phyloP scores from a whole-genome alignment of 2,329 filamentous ascomycete species.

The Esteya vermicola region DNA sequence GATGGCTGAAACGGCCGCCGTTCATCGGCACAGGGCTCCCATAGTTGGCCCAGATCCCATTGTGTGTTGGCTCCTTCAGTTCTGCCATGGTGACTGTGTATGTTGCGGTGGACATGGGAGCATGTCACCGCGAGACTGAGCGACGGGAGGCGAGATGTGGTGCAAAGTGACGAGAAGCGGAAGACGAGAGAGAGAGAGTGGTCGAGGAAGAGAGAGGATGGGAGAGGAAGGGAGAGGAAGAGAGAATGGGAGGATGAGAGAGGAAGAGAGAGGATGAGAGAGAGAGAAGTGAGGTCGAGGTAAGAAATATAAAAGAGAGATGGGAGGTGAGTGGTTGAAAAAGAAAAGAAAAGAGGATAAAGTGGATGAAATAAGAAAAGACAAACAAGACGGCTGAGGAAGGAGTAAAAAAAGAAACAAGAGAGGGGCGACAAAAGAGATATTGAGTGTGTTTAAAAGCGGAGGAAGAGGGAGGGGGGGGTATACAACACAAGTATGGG shows the following conservation, averaged over 20 bases:
- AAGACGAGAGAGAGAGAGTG: background rate
- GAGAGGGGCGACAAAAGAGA: background rate
- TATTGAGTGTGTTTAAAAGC: slow-evolving; percentile 1
- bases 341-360: background rate
- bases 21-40: slow-evolving; percentile 38
- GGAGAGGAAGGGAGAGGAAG: background rate
- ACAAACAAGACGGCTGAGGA: background rate
- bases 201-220: background rate
- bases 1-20: slow-evolving; percentile 32
- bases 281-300: too few species aligned
- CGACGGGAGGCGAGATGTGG: background rate
- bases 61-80: slow-evolving; percentile 45
- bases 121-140: slow-evolving; percentile 24
- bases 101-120: slow-evolving; percentile 47
- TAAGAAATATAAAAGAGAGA: background rate
- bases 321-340: background rate
- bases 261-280: background rate
- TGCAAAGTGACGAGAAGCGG: background rate
- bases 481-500: too few species aligned
- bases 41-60: slow-evolving; percentile 45
- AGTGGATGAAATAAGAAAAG: background rate
- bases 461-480: background rate
- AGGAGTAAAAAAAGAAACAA: background rate
- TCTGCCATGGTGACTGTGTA: slow-evolving; percentile 51
- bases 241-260: background rate